Conservation (phyloP, 129 eudicot genomes). For the Flaveria bidentis region DNA sequence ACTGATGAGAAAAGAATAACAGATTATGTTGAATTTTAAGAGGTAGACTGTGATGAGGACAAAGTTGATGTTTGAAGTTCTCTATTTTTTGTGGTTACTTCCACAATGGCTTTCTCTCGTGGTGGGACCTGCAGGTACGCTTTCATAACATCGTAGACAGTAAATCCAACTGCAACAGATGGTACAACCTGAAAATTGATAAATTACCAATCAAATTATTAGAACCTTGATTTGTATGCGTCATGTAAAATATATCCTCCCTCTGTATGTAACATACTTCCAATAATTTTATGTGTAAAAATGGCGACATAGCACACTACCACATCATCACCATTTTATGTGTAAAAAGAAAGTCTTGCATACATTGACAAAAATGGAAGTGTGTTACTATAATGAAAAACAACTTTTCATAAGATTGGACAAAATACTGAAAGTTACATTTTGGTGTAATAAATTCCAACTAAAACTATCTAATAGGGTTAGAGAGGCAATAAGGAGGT, state of each 20-base stretch:
- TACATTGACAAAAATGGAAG: background rate
- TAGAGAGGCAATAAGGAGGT: background rate
- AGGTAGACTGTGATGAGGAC: conserved; percentile 37
- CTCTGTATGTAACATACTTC: background rate
- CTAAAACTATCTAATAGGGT: background rate
- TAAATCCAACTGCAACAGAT: conserved; percentile 92
- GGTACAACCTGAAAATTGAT: conserved; percentile 74
- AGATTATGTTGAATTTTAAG: conserved; percentile 26
- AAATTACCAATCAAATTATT: background rate
- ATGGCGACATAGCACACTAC: background rate
- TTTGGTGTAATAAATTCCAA: background rate
- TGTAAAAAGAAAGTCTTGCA: background rate
- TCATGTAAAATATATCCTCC: background rate
- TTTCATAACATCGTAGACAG: conserved; percentile 84
- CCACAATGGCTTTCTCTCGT: conserved; percentile 63
- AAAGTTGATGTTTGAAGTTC: conserved; percentile 48
- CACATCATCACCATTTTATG: background rate
- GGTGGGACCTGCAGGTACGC: conserved; percentile 67
- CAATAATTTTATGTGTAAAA: background rate
- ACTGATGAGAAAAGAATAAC: conserved; percentile 26
- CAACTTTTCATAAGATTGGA: background rate
- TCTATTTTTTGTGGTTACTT: conserved; percentile 45
- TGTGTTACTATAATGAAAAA: background rate
- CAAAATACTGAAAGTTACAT: background rate
- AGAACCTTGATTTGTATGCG: background rate